These are phyloP conservation scores for Leccinum disarticulatum DNA, from an alignment of 768 basidiomycete species.

Conservation along the genomic window DNA sequence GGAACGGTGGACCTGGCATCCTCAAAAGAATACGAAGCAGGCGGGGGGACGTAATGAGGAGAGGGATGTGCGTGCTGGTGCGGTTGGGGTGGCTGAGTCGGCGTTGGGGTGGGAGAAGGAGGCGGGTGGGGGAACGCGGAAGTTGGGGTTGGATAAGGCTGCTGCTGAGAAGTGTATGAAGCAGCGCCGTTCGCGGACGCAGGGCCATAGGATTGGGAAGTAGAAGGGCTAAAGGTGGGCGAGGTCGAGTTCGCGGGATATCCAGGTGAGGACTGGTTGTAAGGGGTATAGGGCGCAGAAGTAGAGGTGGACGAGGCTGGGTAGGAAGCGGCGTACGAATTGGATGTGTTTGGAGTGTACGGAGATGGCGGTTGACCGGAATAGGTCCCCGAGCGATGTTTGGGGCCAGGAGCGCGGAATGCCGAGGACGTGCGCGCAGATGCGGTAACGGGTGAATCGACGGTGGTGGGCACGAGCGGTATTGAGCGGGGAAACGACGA, in stretches of 20 bases:
- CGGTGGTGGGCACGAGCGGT: conserved; percentile 30
- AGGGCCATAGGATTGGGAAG: conserved; percentile 20
- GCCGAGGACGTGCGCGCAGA: conserved; percentile 10
- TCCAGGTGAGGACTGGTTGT: conserved; percentile 18
- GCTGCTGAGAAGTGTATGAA: conserved; percentile 17
- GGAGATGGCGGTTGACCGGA: conserved; percentile 17
- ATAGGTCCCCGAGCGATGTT: conserved; percentile 20
- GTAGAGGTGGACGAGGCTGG: conserved; percentile 19
- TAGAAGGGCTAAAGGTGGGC: conserved; percentile 24
- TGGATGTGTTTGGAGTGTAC: conserved; percentile 20
- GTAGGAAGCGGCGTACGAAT: conserved; percentile 15
- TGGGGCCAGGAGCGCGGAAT: conserved; percentile 17
- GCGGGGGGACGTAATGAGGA: conserved; percentile 24
- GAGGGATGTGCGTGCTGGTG: conserved; percentile 21
- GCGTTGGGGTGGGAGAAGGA: conserved; percentile 32
- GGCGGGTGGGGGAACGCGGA: conserved; percentile 30
- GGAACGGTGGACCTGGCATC: conserved; percentile 18
- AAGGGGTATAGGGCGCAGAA: conserved; percentile 20
- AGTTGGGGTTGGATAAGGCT: conserved; percentile 25
- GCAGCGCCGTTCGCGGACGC: conserved; percentile 11
- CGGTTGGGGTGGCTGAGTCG: conserved; percentile 25
- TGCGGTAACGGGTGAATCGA: conserved; percentile 17
- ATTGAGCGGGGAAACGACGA: conserved; percentile 29
- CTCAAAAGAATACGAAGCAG: conserved; percentile 25
- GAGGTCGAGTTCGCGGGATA: conserved; percentile 24